phyloP scores from a whole-genome alignment of 352 stramenopile genomes.

The Globisporangium parvum region DNA sequence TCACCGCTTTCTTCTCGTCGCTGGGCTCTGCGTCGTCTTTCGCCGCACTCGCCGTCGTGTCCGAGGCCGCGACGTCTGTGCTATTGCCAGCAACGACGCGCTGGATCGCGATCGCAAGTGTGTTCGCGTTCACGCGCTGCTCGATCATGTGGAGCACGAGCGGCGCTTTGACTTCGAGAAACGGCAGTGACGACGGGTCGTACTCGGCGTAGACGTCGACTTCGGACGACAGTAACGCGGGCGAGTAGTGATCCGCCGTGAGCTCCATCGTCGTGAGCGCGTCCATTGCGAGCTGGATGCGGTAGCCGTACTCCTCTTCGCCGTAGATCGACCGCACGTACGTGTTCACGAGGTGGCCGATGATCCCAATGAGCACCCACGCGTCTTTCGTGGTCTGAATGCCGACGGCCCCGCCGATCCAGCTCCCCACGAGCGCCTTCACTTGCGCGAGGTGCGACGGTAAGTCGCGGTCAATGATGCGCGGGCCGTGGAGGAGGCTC shows the following conservation, averaged over 20 bases:
- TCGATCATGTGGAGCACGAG: slow-evolving; percentile 87
- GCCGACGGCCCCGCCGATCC: slow-evolving; percentile 70
- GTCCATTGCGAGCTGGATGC: slow-evolving; percentile 82
- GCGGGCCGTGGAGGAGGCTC: slow-evolving; percentile 62
- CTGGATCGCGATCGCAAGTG: slow-evolving; percentile 71
- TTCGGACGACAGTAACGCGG: slow-evolving; percentile 60
- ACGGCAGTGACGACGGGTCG: slow-evolving; percentile 57
- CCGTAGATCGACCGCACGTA: slow-evolving; percentile 77
- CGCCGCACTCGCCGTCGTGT: slow-evolving; percentile 19
- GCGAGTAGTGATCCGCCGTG: slow-evolving; percentile 53
- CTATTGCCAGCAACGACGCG: slow-evolving; percentile 55
- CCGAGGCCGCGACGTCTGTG: slow-evolving; percentile 20
- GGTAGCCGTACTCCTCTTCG: slow-evolving; percentile 82
- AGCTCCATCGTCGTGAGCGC: slow-evolving; percentile 82
- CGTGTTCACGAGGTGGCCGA: slow-evolving; percentile 76
- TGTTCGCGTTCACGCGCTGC: slow-evolving; percentile 66
- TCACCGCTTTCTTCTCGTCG: slow-evolving; percentile 32
- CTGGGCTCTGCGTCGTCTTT: slow-evolving; percentile 23
- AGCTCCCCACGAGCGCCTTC: slow-evolving; percentile 71
- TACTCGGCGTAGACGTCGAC: slow-evolving; percentile 84
- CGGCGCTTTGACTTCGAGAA: slow-evolving; percentile 78
- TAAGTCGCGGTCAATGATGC: slow-evolving; percentile 79
- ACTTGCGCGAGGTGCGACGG: slow-evolving; percentile 79
- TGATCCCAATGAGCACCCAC: slow-evolving; percentile 78
- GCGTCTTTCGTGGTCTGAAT: slow-evolving; percentile 84